Conservation (phyloP, 208 protist genomes). For the Trypanosoma avium region DNA sequence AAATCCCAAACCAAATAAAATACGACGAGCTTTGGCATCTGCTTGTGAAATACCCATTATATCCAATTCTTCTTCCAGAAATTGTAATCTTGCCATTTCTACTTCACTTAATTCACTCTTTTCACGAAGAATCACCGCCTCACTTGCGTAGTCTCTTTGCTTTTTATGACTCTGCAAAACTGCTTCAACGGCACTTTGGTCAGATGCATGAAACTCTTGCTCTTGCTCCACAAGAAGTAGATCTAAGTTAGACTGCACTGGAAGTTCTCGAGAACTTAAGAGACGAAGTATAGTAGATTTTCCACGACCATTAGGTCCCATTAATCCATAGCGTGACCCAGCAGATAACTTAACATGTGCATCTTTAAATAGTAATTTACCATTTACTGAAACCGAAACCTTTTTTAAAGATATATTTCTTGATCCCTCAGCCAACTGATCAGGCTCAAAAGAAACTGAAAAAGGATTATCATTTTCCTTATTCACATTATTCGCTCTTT, state of each 20-base stretch:
- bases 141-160: slow-evolving; percentile 72
- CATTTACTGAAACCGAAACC: slow-evolving; percentile 83
- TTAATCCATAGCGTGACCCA: slow-evolving; percentile 93
- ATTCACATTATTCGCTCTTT: slow-evolving; percentile 65
- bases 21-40: slow-evolving; percentile 81
- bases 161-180: slow-evolving; percentile 93
- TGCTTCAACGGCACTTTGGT: slow-evolving; percentile 74
- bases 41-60: slow-evolving; percentile 88
- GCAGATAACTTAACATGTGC: slow-evolving; percentile 75
- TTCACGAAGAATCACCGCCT: slow-evolving; percentile 65
- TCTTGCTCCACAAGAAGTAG: slow-evolving; percentile 97
- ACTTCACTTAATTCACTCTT: slow-evolving; percentile 60
- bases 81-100: slow-evolving; percentile 81
- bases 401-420: slow-evolving; percentile 84
- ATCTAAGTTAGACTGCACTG: slow-evolving; percentile 91
- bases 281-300: slow-evolving; percentile 95
- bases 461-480: slow-evolving; percentile 76
- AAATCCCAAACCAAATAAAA: slow-evolving; percentile 85
- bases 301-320: slow-evolving; percentile 95
- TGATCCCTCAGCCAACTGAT: slow-evolving; percentile 61
- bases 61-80: slow-evolving; percentile 91
- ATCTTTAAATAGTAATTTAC: slow-evolving; percentile 84
- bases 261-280: slow-evolving; percentile 72
- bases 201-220: slow-evolving; percentile 89
- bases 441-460: slow-evolving; percentile 69